These are phyloP conservation scores for Amylocystis lapponica DNA, from an alignment of 768 basidiomycete genomes.

Conservation along the genomic window DNA sequence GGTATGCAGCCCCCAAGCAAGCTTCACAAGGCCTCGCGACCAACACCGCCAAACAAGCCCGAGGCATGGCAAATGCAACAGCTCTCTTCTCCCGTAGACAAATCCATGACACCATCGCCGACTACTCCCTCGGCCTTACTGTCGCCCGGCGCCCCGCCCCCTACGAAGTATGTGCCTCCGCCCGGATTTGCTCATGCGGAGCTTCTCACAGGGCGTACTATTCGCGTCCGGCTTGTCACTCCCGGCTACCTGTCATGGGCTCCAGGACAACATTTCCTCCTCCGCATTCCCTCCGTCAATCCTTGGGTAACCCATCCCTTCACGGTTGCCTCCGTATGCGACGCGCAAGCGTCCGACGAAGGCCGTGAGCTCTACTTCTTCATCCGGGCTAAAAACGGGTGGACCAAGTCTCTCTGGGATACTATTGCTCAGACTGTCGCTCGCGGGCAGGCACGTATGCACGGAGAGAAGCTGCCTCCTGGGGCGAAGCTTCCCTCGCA, in stretches of 20 bases:
- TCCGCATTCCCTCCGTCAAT: slow-evolving; percentile 61
- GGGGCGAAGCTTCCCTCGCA: slow-evolving; percentile 30
- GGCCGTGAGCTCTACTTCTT: slow-evolving; percentile 59
- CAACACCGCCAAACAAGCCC: neutral
- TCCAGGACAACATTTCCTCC: slow-evolving; percentile 74
- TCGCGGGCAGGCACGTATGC: slow-evolving; percentile 21
- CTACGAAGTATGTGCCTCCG: slow-evolving; percentile 41
- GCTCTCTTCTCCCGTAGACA: neutral
- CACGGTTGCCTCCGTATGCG: slow-evolving; percentile 59
- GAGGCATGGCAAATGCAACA: neutral
- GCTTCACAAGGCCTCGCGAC: neutral
- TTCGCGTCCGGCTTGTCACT: slow-evolving; percentile 61
- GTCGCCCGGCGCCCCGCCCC: neutral
- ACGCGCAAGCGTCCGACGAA: slow-evolving; percentile 39
- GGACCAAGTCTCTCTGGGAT: slow-evolving; percentile 64
- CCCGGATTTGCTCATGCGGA: slow-evolving; percentile 65
- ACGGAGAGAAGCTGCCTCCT: slow-evolving; percentile 25
- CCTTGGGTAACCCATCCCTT: slow-evolving; percentile 65
- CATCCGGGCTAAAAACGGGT: slow-evolving; percentile 63
- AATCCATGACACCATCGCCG: neutral
- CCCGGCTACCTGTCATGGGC: slow-evolving; percentile 57
- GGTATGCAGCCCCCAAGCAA: slow-evolving; percentile 7
- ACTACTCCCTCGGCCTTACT: neutral
- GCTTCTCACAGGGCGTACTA: slow-evolving; percentile 61
- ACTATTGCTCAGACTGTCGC: slow-evolving; percentile 35